phyloP scores from a whole-genome alignment of 164 flowering plant genomes.

The Sextonia rubra region DNA sequence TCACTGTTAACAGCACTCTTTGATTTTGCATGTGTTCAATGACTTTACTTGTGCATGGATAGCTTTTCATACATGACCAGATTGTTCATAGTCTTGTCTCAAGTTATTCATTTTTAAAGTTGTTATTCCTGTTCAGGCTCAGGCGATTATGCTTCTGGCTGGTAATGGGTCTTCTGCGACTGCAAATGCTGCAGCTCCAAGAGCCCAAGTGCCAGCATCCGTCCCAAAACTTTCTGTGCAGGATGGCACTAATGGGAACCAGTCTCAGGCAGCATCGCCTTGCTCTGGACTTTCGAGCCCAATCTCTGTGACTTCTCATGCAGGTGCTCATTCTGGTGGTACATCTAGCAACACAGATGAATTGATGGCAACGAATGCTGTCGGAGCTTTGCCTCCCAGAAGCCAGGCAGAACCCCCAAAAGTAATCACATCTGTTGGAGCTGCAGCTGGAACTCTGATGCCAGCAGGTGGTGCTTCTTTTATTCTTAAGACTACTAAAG shows the following conservation, averaged over 20 bases:
- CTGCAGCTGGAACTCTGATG: constrained; percentile 38
- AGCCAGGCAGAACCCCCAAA: constrained; percentile 42
- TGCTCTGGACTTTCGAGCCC: constrained; percentile 63
- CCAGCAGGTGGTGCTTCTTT: constrained; percentile 46
- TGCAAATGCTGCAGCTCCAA: constrained; percentile 19
- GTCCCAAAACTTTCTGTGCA: constrained; percentile 25
- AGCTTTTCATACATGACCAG: no score
- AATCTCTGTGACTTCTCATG: constrained; percentile 55
- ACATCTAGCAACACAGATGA: constrained; percentile 55
- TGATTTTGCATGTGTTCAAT: no score
- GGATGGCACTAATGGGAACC: constrained; percentile 42
- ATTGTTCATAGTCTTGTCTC: no score
- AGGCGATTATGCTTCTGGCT: constrained; percentile 85
- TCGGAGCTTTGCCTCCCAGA: constrained; percentile 30
- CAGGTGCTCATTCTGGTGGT: constrained; percentile 46
- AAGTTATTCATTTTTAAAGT: not conserved
- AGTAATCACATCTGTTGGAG: constrained; percentile 19
- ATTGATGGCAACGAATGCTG: constrained; percentile 29
- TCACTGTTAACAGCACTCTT: no score
- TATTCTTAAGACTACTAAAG: not conserved
- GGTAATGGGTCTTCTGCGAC: constrained; percentile 46
- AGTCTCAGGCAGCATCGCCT: constrained; percentile 30
- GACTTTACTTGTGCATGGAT: no score
- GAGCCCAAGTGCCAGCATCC: constrained; percentile 37
- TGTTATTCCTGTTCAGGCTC: constrained; percentile 45